Percentiles rank a stretch among this genome's conserved stretches.
phyloP scores from a whole-genome alignment of 495 filamentous ascomycete genomes.

The Tuber umbilicatum region DNA sequence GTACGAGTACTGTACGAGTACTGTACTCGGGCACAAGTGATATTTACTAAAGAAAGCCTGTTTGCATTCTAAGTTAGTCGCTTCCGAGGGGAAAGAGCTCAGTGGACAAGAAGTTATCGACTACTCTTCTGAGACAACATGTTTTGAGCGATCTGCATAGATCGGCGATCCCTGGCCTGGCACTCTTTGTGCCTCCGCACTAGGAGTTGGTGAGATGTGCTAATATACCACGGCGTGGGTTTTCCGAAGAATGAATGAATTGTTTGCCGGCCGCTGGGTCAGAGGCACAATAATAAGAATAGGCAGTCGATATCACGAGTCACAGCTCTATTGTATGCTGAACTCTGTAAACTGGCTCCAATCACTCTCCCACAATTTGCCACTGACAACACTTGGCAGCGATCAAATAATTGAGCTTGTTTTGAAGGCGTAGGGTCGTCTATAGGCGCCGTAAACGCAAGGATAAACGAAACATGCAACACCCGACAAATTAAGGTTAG shows the following conservation, averaged over 20 bases:
- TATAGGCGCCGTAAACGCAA: not conserved
- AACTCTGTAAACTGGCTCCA: not conserved
- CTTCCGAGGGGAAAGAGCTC: not conserved
- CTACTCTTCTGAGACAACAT: not conserved
- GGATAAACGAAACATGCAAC: not conserved
- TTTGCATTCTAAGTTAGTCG: not conserved
- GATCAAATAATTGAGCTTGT: not conserved
- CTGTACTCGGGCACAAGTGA: not conserved
- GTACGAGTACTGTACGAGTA: no score
- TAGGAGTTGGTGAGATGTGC: not conserved
- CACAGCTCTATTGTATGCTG: not conserved
- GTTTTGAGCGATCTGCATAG: not conserved
- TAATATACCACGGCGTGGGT: not conserved
- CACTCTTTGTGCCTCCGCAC: not conserved
- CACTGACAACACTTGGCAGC: not conserved
- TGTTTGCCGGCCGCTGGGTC: not conserved
- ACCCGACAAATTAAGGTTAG: not conserved
- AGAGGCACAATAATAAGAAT: not conserved
- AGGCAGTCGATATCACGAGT: not conserved
- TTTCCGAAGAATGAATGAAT: not conserved
- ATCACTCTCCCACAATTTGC: not conserved
- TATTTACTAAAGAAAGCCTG: not conserved
- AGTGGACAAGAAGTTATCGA: not conserved
- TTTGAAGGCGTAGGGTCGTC: not conserved
- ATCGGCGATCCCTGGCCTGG: not conserved